Conservation (phyloP, 2,329 filamentous ascomycete species). For the Monosporascus sp. region DNA sequence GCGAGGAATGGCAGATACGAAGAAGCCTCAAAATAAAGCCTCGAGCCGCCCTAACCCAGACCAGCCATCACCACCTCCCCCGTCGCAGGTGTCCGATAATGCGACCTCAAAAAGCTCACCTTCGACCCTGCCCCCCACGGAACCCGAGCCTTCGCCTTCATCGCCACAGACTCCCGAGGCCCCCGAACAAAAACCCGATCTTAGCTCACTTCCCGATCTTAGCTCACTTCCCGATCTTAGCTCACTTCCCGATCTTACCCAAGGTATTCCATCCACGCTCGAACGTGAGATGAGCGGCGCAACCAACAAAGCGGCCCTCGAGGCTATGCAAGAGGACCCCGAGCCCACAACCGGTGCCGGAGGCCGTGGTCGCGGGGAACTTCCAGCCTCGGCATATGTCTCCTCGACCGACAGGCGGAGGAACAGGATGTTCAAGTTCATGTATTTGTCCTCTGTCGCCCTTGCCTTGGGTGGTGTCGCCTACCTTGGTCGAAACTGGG, state of each 20-base stretch:
- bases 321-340: conserved; percentile 27
- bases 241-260: conserved; percentile 86
- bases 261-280: conserved; percentile 88
- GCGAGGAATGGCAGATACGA: conserved; percentile 38
- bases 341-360: conserved; percentile 40
- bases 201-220: conserved; percentile 70
- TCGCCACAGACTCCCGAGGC: conserved; percentile 17
- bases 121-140: too few species aligned
- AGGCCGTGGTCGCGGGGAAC: conserved; percentile 54
- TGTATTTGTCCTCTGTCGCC: conserved; percentile 58
- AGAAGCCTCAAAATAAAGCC: conserved; percentile 18
- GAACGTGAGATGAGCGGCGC: conserved; percentile 62
- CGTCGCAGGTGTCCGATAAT: too few species aligned
- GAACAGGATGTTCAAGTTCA: conserved; percentile 67
- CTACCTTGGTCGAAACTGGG: conserved; percentile 87
- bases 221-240: too few species aligned
- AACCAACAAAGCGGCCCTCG: conserved; percentile 32
- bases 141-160: too few species aligned
- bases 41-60: conserved; percentile 1
- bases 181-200: conserved; percentile 45
- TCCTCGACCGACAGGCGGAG: conserved; percentile 85
- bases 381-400: conserved; percentile 76
- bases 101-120: too few species aligned
- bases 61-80: not conserved
- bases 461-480: conserved; percentile 53